Evolutionary conservation across 495 filamentous ascomycete genomes (phyloP).

Genomic region (Penicillium coffeae): DNA sequence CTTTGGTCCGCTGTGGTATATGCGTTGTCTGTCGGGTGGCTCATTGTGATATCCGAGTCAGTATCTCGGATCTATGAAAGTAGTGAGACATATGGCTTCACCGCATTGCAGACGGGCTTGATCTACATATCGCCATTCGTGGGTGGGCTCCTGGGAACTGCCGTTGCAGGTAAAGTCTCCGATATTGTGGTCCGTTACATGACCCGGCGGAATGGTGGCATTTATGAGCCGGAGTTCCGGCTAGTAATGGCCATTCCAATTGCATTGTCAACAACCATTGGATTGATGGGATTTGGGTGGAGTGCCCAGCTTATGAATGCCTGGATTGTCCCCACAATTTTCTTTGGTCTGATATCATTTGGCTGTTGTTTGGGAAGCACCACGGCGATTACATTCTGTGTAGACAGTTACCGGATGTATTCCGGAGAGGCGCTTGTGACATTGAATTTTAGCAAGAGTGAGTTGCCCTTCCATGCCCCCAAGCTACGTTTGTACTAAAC

Average conservation of each 20-base stretch:
- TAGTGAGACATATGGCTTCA: conserved; percentile 67
- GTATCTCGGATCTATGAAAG: conserved; percentile 73
- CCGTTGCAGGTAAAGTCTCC: conserved; percentile 82
- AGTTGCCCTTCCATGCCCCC: conserved; percentile 12
- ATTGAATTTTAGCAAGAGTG: conserved; percentile 88
- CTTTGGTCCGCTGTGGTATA: conserved; percentile 90
- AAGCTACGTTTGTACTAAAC: not conserved
- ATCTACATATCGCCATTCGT: conserved; percentile 89
- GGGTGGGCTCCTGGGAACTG: conserved; percentile 85
- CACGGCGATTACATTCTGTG: conserved; percentile 91
- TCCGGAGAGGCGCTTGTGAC: conserved; percentile 94
- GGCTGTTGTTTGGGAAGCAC: conserved; percentile 89
- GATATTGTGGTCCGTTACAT: conserved; percentile 79
- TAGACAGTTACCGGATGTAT: conserved; percentile 91
- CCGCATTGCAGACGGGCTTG: conserved; percentile 72
- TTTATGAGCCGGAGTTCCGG: conserved; percentile 95
- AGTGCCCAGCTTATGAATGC: conserved; percentile 66
- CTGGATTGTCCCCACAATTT: conserved; percentile 90
- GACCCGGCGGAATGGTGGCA: conserved; percentile 78
- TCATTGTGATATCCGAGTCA: conserved; percentile 90
- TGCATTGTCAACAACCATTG: conserved; percentile 72
- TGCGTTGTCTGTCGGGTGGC: conserved; percentile 86
- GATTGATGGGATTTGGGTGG: conserved; percentile 94
- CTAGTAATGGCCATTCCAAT: conserved; percentile 88
- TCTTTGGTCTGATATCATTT: conserved; percentile 91